A percentile compares a stretch with the other conserved stretches of the same genome.
phyloP scores from a whole-genome alignment of 768 basidiomycete species.

The Trametes gibbosa region DNA sequence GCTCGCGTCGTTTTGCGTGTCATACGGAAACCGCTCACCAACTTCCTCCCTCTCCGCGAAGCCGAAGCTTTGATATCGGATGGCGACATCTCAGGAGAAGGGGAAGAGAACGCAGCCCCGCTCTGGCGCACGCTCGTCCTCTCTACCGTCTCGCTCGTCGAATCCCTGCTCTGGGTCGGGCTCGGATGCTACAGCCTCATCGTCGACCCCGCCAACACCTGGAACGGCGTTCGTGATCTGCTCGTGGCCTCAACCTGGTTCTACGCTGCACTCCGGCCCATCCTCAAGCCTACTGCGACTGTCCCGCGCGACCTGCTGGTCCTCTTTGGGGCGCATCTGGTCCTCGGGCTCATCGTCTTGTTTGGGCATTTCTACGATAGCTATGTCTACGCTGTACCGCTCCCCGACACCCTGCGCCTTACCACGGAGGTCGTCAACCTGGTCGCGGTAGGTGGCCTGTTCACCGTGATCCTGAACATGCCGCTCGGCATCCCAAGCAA shows the following conservation, averaged over 20 bases:
- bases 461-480: constrained; percentile 55
- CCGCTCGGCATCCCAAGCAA: constrained; percentile 64
- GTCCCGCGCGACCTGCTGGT: constrained; percentile 62
- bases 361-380: constrained; percentile 55
- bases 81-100: constrained; percentile 4
- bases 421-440: constrained; percentile 41
- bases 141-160: constrained; percentile 50
- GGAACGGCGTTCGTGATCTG: constrained; percentile 41
- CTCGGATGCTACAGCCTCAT: constrained; percentile 51
- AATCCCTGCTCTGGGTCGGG: constrained; percentile 59
- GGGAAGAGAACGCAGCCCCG: constrained; percentile 31
- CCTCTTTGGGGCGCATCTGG: constrained; percentile 51
- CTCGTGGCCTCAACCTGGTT: constrained; percentile 60
- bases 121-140: constrained; percentile 65
- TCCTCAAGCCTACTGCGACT: constrained; percentile 52
- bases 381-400: constrained; percentile 39
- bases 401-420: constrained; percentile 35
- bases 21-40: constrained; percentile 20
- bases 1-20: constrained; percentile 3
- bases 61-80: constrained; percentile 26
- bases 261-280: constrained; percentile 57
- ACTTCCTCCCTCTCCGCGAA: constrained; percentile 28
- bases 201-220: constrained; percentile 30
- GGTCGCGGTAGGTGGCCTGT: constrained; percentile 38
- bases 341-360: constrained; percentile 45